phyloP scores from a whole-genome alignment of 208 protist species.

The Phytomonas sp. region DNA sequence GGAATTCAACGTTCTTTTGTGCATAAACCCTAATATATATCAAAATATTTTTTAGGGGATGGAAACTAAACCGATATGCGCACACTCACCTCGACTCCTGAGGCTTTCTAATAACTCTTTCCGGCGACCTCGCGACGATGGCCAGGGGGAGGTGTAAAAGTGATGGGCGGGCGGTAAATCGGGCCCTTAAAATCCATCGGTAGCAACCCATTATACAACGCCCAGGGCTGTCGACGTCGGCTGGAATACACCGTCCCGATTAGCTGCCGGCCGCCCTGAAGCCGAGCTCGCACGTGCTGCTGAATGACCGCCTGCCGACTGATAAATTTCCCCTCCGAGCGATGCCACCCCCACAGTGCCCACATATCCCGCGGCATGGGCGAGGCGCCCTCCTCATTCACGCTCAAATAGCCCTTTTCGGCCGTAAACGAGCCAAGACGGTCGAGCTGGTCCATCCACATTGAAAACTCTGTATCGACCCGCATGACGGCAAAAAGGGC shows the following conservation, averaged over 20 bases:
- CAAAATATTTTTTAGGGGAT: no score
- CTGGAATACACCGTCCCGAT: slow-evolving; percentile 77
- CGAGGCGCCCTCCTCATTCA: slow-evolving; percentile 74
- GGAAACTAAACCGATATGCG: background rate
- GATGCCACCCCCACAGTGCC: slow-evolving; percentile 84
- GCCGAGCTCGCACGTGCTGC: slow-evolving; percentile 56
- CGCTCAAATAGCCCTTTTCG: slow-evolving; percentile 51
- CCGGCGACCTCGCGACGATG: slow-evolving; percentile 1
- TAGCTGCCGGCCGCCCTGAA: slow-evolving; percentile 53
- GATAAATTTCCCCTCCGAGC: slow-evolving; percentile 75
- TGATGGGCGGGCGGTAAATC: slow-evolving; percentile 21
- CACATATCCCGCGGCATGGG: slow-evolving; percentile 86
- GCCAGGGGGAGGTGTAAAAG: slow-evolving; percentile 50
- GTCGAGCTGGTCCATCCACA: slow-evolving; percentile 89
- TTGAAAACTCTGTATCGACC: slow-evolving; percentile 83
- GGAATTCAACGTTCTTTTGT: slow-evolving; percentile 1
- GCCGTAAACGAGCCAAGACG: slow-evolving; percentile 83
- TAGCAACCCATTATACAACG: slow-evolving; percentile 75
- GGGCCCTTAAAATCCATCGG: slow-evolving; percentile 73
- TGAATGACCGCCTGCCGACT: slow-evolving; percentile 49
- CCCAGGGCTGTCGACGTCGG: slow-evolving; percentile 72
- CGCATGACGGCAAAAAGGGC: slow-evolving; percentile 68
- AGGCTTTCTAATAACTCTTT: background rate
- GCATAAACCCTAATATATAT: background rate
- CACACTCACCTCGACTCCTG: no score